phyloP scores from a whole-genome alignment of 208 protist genomes.

The Acanthamoeba quina region DNA sequence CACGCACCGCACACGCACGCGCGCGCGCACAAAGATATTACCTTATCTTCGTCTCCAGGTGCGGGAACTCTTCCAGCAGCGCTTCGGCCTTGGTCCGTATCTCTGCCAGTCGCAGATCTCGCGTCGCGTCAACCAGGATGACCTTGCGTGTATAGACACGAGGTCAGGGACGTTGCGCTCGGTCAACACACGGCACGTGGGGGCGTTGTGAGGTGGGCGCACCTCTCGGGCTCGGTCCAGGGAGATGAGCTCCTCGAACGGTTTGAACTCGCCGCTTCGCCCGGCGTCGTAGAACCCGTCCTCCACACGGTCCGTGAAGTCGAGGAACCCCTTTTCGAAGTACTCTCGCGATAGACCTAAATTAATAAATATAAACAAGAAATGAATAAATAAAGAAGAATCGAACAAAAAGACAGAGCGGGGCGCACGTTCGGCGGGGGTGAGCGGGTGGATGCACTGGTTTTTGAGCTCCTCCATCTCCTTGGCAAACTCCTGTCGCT shows the following conservation, averaged over 20 bases:
- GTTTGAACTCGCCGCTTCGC: neutral
- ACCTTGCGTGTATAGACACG: neutral
- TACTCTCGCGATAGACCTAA: neutral
- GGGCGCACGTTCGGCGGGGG: neutral
- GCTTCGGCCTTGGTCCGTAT: neutral
- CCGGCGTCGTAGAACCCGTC: conserved; percentile 48
- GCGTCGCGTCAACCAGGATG: conserved; percentile 22
- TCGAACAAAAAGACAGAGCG: neutral
- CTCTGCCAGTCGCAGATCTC: conserved; percentile 16
- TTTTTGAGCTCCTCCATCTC: neutral
- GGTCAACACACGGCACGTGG: too few relatives aligned
- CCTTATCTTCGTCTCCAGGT: conserved; percentile 56
- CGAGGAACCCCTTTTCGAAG: conserved; percentile 21
- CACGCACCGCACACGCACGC: neutral
- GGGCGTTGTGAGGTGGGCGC: neutral
- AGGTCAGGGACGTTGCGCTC: neutral
- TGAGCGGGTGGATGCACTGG: neutral
- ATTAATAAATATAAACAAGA: too few relatives aligned
- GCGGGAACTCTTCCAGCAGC: conserved; percentile 12
- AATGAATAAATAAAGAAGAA: too few relatives aligned
- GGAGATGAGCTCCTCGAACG: neutral
- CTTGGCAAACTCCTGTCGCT: neutral
- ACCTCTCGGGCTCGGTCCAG: neutral
- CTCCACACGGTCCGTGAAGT: conserved; percentile 34
- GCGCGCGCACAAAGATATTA: neutral